phyloP scores from a whole-genome alignment of 2,329 filamentous ascomycete genomes.

The Mariannaea elegans region DNA sequence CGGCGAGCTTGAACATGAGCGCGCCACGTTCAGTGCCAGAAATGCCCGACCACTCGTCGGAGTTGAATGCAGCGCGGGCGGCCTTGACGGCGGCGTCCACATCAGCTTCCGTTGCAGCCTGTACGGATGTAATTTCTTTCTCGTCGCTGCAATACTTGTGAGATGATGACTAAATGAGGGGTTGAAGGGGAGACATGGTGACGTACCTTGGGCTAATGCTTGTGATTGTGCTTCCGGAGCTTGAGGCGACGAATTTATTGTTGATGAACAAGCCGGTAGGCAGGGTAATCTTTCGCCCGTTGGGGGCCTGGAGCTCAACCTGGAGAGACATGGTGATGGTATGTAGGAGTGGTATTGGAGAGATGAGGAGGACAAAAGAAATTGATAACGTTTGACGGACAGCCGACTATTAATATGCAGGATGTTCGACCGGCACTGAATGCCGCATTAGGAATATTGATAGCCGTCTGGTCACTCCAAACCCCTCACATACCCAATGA shows the following conservation, averaged over 20 bases:
- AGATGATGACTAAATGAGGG: neutral
- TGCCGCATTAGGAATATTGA: constrained; percentile 12
- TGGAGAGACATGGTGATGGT: constrained; percentile 16
- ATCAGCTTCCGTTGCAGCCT: constrained; percentile 34
- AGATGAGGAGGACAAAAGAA: neutral
- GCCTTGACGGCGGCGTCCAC: constrained; percentile 39
- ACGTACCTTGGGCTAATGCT: constrained; percentile 59
- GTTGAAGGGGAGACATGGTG: neutral
- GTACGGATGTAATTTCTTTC: constrained; percentile 21
- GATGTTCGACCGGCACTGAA: neutral
- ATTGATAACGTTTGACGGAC: neutral
- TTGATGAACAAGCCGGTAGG: constrained; percentile 77
- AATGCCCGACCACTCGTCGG: constrained; percentile 43
- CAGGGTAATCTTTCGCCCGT: constrained; percentile 71
- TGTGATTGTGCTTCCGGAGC: constrained; percentile 62
- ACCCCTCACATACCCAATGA: neutral
- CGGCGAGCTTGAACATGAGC: constrained; percentile 74
- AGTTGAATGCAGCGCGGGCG: constrained; percentile 68
- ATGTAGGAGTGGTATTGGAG: neutral
- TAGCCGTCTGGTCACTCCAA: constrained; percentile 4
- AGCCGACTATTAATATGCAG: neutral
- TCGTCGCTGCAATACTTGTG: constrained; percentile 10
- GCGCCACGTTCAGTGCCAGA: constrained; percentile 70
- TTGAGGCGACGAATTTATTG: constrained; percentile 73
- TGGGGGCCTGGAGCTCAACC: constrained; percentile 72